Evolutionary conservation across 345 rosid genomes (phyloP).

Genomic region (Carallia pectinifolia): DNA sequence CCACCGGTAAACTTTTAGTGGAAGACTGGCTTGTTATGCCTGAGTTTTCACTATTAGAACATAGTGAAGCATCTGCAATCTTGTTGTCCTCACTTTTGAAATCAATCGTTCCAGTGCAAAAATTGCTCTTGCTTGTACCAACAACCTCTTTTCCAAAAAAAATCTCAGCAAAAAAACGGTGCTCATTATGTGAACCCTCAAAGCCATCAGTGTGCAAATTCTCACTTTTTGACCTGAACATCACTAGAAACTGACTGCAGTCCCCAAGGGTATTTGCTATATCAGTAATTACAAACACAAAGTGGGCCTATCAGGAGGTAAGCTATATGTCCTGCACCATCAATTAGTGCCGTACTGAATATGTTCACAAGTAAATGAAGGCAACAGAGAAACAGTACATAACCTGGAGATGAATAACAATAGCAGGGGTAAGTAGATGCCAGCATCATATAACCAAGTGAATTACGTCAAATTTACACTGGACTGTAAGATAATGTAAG

Average conservation of each 20-base stretch:
- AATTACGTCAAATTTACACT: constrained; percentile 1
- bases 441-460: not conserved
- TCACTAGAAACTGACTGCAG: constrained; percentile 31
- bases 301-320: not conserved
- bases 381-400: not conserved
- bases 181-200: constrained; percentile 62
- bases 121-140: constrained; percentile 43
- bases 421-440: constrained; percentile 1
- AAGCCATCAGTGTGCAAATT: constrained; percentile 46
- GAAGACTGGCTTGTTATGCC: constrained; percentile 50
- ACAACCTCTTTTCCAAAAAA: constrained; percentile 46
- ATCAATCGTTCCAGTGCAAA: constrained; percentile 44
- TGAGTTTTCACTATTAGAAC: constrained; percentile 60
- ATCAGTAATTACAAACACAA: constrained; percentile 4
- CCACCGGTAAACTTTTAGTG: constrained; percentile 28
- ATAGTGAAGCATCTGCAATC: constrained; percentile 35
- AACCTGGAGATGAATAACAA: constrained; percentile 8
- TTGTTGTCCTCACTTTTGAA: constrained; percentile 46
- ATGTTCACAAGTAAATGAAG: not conserved
- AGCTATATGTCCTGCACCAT: not conserved
- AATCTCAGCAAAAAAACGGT: constrained; percentile 49
- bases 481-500: not conserved
- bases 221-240: constrained; percentile 34
- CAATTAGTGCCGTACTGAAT: not conserved
- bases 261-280: constrained; percentile 9